Evolutionary conservation across 2,329 filamentous ascomycete genomes (phyloP), one percentile per base, ranked within the genome.

Genomic region (Hymenoscyphus fructigenus): DNA sequence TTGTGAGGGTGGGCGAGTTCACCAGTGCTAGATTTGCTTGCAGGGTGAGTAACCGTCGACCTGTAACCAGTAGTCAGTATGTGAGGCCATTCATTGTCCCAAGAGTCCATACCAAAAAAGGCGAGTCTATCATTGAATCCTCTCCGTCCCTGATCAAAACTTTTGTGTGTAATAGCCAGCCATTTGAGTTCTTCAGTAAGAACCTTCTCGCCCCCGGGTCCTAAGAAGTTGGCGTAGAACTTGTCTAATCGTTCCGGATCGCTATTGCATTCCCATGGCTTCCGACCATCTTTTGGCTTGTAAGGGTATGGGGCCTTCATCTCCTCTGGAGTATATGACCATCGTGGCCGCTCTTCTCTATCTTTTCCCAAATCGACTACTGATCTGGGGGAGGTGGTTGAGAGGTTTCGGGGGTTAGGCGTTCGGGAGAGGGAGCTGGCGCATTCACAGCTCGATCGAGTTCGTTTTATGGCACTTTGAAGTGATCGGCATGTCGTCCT

Each of bases 121-220:
- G 93, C 91, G 78, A 99, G 81, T 68, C 92, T 87, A 74, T 97
- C 94, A 77, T 99, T 99, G 80, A 94, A 97, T 0, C 94, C 94
- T 82, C 93, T 89, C 74, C 92, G 84, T 61, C 93, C 95, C 75
- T 98, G 93, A 76, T 99, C 94, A 75, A 97, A 98, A 79, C 93
- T 97, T 85, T 98, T 98, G 79, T 98, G 95, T 70, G 95, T 99
- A 63, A 99, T 87, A 34, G 93, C 93, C 74, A 98, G 82, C 95
- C 95, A 99, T 81, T 97, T 98, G 67, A 95, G 83, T 80, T 99
- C 94, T 17, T 97, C 93, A 1, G 90, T 88, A 65, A 99, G 82
- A 76, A 95, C 77, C 71, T 84, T 85, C 70, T 91, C 86, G 64
- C 91, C 91, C 57, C 85, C 87, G 57, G 82, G 82, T 5, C 93